Evolutionary conservation across 2,329 filamentous ascomycete genomes (phyloP).

Genomic region (Monilinia aucupariae): DNA sequence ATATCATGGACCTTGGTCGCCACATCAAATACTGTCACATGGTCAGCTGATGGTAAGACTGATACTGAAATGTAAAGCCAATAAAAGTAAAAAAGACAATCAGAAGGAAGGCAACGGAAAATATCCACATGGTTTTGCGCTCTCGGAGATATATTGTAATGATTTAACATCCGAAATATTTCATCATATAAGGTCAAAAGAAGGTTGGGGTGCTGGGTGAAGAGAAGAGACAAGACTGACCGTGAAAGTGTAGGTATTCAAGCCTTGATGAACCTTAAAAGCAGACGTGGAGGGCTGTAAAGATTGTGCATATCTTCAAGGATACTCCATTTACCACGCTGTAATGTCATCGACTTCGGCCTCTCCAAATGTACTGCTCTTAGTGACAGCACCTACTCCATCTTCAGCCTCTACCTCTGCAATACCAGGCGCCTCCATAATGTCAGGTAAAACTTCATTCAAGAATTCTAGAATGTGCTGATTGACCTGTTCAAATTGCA

Average conservation of each 20-base stretch:
- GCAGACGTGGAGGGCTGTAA: neutral
- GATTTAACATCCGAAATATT: constrained; percentile 96
- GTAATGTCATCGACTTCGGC: constrained; percentile 96
- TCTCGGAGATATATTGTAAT: constrained; percentile 80
- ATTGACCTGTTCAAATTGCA: constrained; percentile 98
- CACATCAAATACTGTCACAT: neutral
- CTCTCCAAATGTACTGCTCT: constrained; percentile 90
- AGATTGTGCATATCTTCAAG: neutral
- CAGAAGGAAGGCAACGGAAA: constrained; percentile 99
- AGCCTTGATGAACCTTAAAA: neutral
- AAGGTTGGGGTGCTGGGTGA: neutral
- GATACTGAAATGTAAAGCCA: neutral
- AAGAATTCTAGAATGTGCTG: constrained; percentile 78
- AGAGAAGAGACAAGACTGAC: neutral
- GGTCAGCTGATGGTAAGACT: neutral
- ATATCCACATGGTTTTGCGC: constrained; percentile 93
- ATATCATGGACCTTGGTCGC: neutral
- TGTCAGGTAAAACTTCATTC: constrained; percentile 74
- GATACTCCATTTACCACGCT: constrained; percentile 60
- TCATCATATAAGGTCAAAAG: constrained; percentile 66
- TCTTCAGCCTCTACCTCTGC: constrained; percentile 39
- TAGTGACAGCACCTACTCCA: constrained; percentile 60
- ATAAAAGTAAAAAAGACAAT: constrained; percentile 39
- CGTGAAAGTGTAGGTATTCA: neutral
- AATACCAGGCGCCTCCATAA: constrained; percentile 64